Evolutionary conservation across 352 stramenopile species (phyloP).

Genomic region (Phytophthora syringae): DNA sequence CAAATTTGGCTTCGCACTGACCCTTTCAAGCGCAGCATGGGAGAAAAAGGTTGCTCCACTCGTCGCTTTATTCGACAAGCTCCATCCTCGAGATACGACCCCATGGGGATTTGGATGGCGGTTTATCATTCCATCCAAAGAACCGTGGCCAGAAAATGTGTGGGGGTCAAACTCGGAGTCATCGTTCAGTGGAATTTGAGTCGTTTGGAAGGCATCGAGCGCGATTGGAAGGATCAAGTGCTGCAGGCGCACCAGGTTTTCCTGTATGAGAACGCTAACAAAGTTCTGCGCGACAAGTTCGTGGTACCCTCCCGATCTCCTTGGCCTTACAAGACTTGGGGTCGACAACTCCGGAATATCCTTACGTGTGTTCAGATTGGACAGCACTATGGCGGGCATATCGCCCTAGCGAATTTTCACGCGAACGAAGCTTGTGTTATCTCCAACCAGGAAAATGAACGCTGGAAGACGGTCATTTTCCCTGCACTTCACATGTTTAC

Average conservation of each 20-base stretch:
- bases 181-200: constrained; percentile 35
- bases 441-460: constrained; percentile 2
- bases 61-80: constrained; percentile 25
- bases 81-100: constrained; percentile 29
- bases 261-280: constrained; percentile 33
- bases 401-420: constrained; percentile 21
- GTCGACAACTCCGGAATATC: constrained; percentile 23
- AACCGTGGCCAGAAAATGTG: constrained; percentile 33
- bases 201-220: constrained; percentile 28
- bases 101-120: constrained; percentile 7
- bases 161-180: constrained; percentile 36
- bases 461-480: constrained; percentile 32
- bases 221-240: constrained; percentile 33
- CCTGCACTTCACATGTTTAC: constrained; percentile 32
- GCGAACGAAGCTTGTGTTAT: constrained; percentile 10
- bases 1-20: constrained; percentile 21
- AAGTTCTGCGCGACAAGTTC: constrained; percentile 30
- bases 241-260: constrained; percentile 30
- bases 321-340: constrained; percentile 36
- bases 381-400: constrained; percentile 30
- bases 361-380: constrained; percentile 28
- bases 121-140: constrained; percentile 25
- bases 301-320: constrained; percentile 31
- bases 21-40: constrained; percentile 26
- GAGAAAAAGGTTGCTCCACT: constrained; percentile 33